Base-by-base conservation (phyloP, 495 filamentous ascomycete genomes). In the Lasiosphaeria miniovina region DNA sequence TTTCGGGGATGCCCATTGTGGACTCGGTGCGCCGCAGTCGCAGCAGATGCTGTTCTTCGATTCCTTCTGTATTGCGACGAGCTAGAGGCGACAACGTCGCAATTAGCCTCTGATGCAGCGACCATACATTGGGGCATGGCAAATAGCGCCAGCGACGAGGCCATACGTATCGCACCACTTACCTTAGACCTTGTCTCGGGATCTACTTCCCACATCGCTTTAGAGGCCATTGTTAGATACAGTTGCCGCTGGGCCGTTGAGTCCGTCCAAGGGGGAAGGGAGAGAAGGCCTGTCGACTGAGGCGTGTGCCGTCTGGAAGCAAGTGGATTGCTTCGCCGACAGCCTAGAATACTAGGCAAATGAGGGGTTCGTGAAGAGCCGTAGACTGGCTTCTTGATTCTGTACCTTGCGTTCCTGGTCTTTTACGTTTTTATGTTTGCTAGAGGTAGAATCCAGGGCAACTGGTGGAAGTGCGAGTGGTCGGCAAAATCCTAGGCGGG, bases 151-250 rank as follows among this genome's bases (percentile, higher is more conserved):
- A 5, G 15, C 43, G 11, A 5, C 43, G 12, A 46, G 43, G 8
- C 4, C 12, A 4, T 14, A 6, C 38, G 38, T 41, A 38, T 32
- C 11, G 36, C 11, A 40, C n/a, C n/a, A 57, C 67, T 8, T 78
- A 96, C 92, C 86, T 96, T 96, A 65, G 85, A 87, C 76, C 89
- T 86, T 38, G 92, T 96, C 78, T 96, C 93, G 17, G 93, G 93
- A 76, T 98, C 93, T 62, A 98, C 92, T 74, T 98, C 93, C 93
- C 93, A 98, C 90, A 95, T 93, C 69, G 75, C 80, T 58, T 78
- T 80, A 54, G 77, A 73, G 38, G 76, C 72, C 77, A 80, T 80
- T 52, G 62, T 51, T 61, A 57, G 63, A 52, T 57, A 56, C 14
- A 49, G 52, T 50, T 48, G 50, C 46, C 58, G 59, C 46, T 40